Percentiles rank a stretch among this genome's conserved stretches.
phyloP scores from a whole-genome alignment of 2,329 filamentous ascomycete genomes.

The Verticillium zaregamsianum region DNA sequence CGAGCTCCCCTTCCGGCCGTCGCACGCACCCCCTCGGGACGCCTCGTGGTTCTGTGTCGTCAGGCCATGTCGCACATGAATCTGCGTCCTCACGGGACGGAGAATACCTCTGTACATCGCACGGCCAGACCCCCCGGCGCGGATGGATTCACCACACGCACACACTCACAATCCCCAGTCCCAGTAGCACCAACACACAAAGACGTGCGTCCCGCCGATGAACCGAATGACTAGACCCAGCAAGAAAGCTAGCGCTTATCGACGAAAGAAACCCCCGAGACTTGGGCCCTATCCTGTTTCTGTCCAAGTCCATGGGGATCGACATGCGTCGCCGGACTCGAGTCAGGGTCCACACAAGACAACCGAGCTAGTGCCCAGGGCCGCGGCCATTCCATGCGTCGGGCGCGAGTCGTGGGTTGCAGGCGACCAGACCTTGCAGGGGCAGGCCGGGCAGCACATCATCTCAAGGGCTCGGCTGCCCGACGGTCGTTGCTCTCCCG shows the following conservation, averaged over 20 bases:
- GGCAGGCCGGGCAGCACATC: not conserved
- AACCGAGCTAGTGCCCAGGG: not conserved
- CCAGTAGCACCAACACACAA: not conserved
- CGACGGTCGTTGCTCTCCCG: not conserved
- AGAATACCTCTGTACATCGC: not conserved
- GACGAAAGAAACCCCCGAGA: not conserved
- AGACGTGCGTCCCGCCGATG: not conserved
- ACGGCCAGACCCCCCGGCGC: not conserved
- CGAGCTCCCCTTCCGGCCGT: not conserved
- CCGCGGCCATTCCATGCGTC: not conserved
- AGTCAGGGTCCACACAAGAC: not conserved
- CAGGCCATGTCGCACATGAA: not conserved
- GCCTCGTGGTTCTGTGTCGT: not conserved
- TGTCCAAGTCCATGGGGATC: not conserved
- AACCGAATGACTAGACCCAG: not conserved
- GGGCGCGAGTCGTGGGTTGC: not conserved
- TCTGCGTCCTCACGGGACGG: not conserved
- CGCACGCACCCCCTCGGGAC: not conserved
- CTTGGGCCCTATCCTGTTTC: not conserved
- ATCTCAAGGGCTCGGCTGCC: not conserved
- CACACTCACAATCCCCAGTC: not conserved
- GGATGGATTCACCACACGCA: no score
- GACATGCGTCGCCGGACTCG: not conserved
- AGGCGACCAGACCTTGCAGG: not conserved
- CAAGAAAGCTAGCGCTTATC: not conserved